Percentiles rank a stretch among this genome's conserved stretches.
Evolutionary conservation across 208 protist genomes (phyloP).

Genomic region (Borovskyia barvae): DNA sequence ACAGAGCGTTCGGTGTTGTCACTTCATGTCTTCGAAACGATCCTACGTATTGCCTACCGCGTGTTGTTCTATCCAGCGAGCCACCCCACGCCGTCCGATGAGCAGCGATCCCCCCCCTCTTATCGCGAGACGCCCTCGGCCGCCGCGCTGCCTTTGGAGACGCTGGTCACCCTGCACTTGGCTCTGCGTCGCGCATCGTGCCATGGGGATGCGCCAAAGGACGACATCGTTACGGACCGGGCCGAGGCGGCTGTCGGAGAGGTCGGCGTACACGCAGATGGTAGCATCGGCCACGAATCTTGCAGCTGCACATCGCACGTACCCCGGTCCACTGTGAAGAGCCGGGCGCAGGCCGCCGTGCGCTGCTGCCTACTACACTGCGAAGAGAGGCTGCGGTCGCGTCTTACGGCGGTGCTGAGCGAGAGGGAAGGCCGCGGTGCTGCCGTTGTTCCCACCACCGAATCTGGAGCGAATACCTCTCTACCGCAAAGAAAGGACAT

Average conservation of each 20-base stretch:
- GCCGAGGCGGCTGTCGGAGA: no score
- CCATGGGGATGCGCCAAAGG: background rate
- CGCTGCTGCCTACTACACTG: conserved; percentile 2
- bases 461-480: no score
- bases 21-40: no score
- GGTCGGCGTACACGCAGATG: no score
- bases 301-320: no score
- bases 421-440: background rate
- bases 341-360: no score
- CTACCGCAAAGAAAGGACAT: background rate
- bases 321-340: no score
- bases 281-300: no score
- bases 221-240: background rate
- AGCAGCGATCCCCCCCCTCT: background rate
- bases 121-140: no score
- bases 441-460: background rate
- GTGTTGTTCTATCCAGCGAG: conserved; percentile 1
- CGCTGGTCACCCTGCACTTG: conserved; percentile 18
- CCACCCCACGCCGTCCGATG: no score
- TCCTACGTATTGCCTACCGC: conserved; percentile 1
- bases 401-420: background rate
- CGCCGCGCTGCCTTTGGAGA: conserved; percentile 7
- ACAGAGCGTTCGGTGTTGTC: no score
- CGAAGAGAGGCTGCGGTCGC: background rate
- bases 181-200: background rate